Conservation (phyloP, 192 early-diverging fungal species). For the Phycomyces nitens region DNA sequence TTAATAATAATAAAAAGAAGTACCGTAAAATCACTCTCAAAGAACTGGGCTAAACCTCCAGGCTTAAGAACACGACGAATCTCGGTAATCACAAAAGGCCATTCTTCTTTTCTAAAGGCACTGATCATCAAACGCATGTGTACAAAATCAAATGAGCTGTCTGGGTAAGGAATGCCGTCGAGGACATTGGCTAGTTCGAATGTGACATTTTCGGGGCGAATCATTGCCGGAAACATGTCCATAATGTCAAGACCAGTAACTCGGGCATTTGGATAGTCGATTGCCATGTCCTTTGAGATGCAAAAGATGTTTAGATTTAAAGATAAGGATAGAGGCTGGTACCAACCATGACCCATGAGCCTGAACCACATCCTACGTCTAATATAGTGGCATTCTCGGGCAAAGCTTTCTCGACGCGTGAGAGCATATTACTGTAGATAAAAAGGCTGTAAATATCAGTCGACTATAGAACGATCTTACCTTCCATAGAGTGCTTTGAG, state of each 20-base stretch:
- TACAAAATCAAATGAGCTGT: slow-evolving; percentile 37
- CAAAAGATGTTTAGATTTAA: background rate
- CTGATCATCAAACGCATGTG: slow-evolving; percentile 28
- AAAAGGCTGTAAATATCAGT: too few relatives aligned
- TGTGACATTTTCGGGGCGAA: slow-evolving; percentile 34
- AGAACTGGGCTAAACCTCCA: slow-evolving; percentile 23
- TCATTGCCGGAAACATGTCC: slow-evolving; percentile 34
- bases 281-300: slow-evolving; percentile 34
- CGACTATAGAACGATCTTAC: too few relatives aligned
- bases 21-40: slow-evolving; percentile 22
- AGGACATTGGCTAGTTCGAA: slow-evolving; percentile 26
- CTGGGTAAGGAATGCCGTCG: slow-evolving; percentile 22
- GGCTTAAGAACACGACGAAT: slow-evolving; percentile 28
- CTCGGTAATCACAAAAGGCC: slow-evolving; percentile 23
- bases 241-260: slow-evolving; percentile 37
- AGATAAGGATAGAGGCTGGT: background rate
- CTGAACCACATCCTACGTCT: slow-evolving; percentile 42
- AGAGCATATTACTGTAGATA: slow-evolving; percentile 9
- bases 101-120: slow-evolving; percentile 19
- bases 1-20: background rate
- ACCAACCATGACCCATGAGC: slow-evolving; percentile 34
- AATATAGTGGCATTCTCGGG: slow-evolving; percentile 15
- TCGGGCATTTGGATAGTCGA: slow-evolving; percentile 23
- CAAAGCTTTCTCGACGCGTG: background rate
- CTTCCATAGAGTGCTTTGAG: slow-evolving; percentile 13